Percentiles rank a stretch among this genome's conserved stretches.
Evolutionary conservation across 306 rosid species (phyloP).

Genomic region (Dalbergia oliveri): DNA sequence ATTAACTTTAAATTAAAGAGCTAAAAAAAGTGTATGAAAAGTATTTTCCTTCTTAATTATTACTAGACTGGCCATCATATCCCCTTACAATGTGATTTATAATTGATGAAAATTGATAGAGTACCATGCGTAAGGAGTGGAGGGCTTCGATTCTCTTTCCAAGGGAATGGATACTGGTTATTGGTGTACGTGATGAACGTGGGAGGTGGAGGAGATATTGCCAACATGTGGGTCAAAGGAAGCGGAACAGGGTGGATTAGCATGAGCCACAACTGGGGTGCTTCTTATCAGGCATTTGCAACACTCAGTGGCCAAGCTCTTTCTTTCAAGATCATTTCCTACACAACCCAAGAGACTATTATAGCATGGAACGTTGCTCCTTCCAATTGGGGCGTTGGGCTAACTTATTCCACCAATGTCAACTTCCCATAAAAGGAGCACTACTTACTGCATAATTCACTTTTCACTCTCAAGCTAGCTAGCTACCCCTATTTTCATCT

Average conservation of each 20-base stretch:
- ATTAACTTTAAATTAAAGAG: too few relatives aligned
- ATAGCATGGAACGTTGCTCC: constrained; percentile 74
- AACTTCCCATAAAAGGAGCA: constrained; percentile 56
- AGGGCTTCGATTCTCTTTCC: constrained; percentile 78
- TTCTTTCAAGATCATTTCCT: constrained; percentile 78
- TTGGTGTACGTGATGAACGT: constrained; percentile 93
- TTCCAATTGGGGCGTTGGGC: constrained; percentile 69
- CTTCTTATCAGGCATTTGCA: constrained; percentile 92
- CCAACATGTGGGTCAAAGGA: constrained; percentile 81
- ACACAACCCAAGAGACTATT: constrained; percentile 71
- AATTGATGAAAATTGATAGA: constrained; percentile 43
- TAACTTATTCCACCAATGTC: constrained; percentile 61
- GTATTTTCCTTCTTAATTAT: not conserved
- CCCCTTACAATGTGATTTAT: not conserved
- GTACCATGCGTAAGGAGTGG: constrained; percentile 70
- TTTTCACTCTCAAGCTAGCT: not conserved
- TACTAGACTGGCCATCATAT: too few relatives aligned
- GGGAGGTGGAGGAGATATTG: constrained; percentile 89
- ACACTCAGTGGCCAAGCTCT: constrained; percentile 71
- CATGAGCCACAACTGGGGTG: constrained; percentile 99
- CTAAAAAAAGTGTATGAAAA: too few relatives aligned
- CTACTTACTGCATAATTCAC: not conserved
- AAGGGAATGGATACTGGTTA: constrained; percentile 90
- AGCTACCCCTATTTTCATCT: not conserved
- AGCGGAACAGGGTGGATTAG: constrained; percentile 72